A percentile compares a stretch with the other conserved stretches of the same genome.
These are phyloP conservation scores for Blastocystis sp. DNA, from an alignment of 352 stramenopile genomes.

Conservation along the genomic window DNA sequence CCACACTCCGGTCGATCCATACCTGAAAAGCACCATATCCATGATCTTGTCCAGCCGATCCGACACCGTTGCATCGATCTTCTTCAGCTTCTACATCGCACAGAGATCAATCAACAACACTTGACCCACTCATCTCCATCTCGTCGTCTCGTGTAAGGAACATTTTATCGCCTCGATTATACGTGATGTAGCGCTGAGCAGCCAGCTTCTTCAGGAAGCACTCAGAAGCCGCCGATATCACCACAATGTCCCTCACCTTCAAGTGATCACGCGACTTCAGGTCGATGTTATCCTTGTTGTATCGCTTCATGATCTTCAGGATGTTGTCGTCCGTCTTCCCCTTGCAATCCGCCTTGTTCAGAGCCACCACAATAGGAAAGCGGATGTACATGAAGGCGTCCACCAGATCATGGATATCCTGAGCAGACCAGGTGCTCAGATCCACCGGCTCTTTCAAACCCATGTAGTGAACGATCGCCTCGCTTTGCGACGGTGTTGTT, in stretches of 20 bases:
- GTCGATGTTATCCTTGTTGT: conserved; percentile 66
- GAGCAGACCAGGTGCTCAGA: conserved; percentile 38
- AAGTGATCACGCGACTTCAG: not conserved
- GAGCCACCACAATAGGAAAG: conserved; percentile 77
- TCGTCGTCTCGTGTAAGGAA: conserved; percentile 73
- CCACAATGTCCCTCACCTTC: conserved; percentile 41
- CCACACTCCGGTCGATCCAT: conserved; percentile 75
- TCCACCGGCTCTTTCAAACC: conserved; percentile 62
- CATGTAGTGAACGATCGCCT: conserved; percentile 71
- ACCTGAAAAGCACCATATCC: conserved; percentile 81
- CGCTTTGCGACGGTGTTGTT: conserved; percentile 72
- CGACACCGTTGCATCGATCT: conserved; percentile 72
- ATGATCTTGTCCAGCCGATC: conserved; percentile 77
- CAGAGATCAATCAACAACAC: not conserved
- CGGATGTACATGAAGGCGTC: conserved; percentile 72
- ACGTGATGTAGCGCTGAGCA: conserved; percentile 75
- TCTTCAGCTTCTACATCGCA: conserved; percentile 67
- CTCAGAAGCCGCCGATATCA: conserved; percentile 69
- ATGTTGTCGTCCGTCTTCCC: conserved; percentile 79
- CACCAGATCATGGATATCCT: conserved; percentile 73
- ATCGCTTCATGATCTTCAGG: conserved; percentile 77
- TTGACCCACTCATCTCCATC: conserved; percentile 63
- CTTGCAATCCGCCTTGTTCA: conserved; percentile 79
- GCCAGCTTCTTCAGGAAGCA: conserved; percentile 69
- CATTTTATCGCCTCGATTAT: conserved; percentile 77